These are phyloP conservation scores for Prunella vulgaris DNA, from an alignment of 257 asterid genomes.

Conservation along the genomic window DNA sequence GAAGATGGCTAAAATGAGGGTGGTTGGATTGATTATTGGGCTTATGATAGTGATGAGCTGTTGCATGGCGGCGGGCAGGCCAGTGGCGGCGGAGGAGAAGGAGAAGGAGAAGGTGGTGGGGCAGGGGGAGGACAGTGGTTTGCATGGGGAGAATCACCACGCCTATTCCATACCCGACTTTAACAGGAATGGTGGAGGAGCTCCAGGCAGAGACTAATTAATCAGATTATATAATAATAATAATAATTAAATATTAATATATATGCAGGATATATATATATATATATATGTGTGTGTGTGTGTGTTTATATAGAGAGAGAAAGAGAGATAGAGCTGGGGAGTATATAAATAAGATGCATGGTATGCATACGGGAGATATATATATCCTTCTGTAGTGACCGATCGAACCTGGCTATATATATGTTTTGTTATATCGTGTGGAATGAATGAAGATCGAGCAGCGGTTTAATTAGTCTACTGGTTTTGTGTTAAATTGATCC, in stretches of 20 bases:
- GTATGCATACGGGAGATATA: too few relatives aligned
- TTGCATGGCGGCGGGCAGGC: constrained; percentile 14
- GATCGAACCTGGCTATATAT: not conserved
- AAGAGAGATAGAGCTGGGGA: not conserved
- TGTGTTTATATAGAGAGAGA: not conserved
- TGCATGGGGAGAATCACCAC: constrained; percentile 36
- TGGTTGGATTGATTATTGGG: not conserved
- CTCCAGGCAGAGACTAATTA: constrained; percentile 24
- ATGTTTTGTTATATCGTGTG: not conserved
- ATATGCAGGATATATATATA: too few relatives aligned
- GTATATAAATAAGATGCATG: not conserved
- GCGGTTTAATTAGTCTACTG: not conserved
- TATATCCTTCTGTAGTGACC: not conserved
- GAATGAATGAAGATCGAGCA: too few relatives aligned
- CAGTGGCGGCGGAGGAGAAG: not conserved
- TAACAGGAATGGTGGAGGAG: constrained; percentile 21
- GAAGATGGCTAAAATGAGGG: constrained; percentile 17
- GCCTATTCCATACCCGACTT: constrained; percentile 30
- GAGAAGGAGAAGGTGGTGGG: not conserved
- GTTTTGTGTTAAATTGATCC: too few relatives aligned
- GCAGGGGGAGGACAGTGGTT: not conserved
- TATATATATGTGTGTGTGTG: not conserved
- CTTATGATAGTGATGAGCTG: constrained; percentile 18
- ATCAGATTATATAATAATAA: too few relatives aligned
- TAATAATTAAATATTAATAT: too few relatives aligned